Percentiles rank a stretch among this genome's conserved stretches.
Conservation (phyloP, 164 flowering plant genomes). For the Vitis cinerea region DNA sequence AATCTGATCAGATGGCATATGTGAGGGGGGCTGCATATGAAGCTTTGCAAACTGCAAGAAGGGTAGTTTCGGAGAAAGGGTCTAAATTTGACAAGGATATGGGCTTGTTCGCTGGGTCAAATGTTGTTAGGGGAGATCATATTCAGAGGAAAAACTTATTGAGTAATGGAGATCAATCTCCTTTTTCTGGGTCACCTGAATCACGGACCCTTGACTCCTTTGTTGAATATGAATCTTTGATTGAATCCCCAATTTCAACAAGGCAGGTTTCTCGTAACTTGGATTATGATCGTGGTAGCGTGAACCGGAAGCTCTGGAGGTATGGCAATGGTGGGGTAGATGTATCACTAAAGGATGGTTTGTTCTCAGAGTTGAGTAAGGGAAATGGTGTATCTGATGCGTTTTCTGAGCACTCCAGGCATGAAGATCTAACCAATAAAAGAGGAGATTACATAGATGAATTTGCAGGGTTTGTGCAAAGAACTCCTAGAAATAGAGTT, state of each 20-base stretch:
- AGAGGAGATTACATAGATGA: slow-evolving; percentile 31
- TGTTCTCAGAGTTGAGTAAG: slow-evolving; percentile 43
- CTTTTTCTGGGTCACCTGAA: slow-evolving; percentile 66
- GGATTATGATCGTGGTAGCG: slow-evolving; percentile 39
- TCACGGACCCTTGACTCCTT: slow-evolving; percentile 75
- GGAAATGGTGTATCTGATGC: slow-evolving; percentile 24
- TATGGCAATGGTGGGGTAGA: slow-evolving; percentile 77
- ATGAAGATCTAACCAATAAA: slow-evolving; percentile 22
- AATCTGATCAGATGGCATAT: slow-evolving; percentile 76
- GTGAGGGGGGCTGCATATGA: slow-evolving; percentile 92
- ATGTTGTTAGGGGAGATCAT: slow-evolving; percentile 38
- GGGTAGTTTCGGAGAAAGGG: slow-evolving; percentile 43
- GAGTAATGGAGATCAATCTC: slow-evolving; percentile 36
- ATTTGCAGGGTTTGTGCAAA: slow-evolving; percentile 59
- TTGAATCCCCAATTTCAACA: slow-evolving; percentile 62
- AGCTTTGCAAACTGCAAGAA: slow-evolving; percentile 75
- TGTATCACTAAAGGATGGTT: slow-evolving; percentile 84
- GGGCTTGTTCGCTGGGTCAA: slow-evolving; percentile 54
- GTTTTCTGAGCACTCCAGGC: slow-evolving; percentile 20
- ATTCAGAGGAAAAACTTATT: slow-evolving; percentile 29
- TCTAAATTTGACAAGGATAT: slow-evolving; percentile 37
- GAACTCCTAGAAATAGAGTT: slow-evolving; percentile 34
- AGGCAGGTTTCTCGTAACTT: slow-evolving; percentile 38
- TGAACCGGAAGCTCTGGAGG: slow-evolving; percentile 71
- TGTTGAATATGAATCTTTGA: slow-evolving; percentile 45